These are phyloP conservation scores for Dendryphion nanum DNA, from an alignment of 2,329 filamentous ascomycete genomes.

Conservation along the genomic window DNA sequence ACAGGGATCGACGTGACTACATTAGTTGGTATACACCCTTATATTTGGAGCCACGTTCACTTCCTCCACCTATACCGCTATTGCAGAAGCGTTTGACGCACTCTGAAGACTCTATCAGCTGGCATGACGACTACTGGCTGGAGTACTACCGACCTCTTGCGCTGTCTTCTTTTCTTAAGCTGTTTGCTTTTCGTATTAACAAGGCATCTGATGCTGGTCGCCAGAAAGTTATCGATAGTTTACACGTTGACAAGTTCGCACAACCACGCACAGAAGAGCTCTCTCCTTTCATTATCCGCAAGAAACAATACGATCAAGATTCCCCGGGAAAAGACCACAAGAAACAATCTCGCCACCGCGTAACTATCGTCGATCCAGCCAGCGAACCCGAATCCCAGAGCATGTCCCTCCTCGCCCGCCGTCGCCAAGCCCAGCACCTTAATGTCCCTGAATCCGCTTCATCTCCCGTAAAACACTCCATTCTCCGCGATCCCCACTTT, in stretches of 20 bases:
- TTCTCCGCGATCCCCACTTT: conserved; percentile 42
- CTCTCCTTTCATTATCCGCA: conserved; percentile 81
- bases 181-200: conserved; percentile 91
- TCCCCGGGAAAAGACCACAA: conserved; percentile 61
- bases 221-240: conserved; percentile 51
- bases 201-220: conserved; percentile 44
- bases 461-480: conserved; percentile 40
- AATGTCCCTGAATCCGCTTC: conserved; percentile 26
- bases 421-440: conserved; percentile 21
- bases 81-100: neutral
- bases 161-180: conserved; percentile 84
- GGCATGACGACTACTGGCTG: conserved; percentile 92
- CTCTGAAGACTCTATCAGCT: conserved; percentile 43
- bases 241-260: conserved; percentile 72
- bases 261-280: conserved; percentile 76
- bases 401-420: conserved; percentile 16
- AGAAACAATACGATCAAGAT: conserved; percentile 53
- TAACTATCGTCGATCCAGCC: conserved; percentile 66
- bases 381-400: conserved; percentile 32
- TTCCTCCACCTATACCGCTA: conserved; percentile 49
- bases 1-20: conserved; percentile 66
- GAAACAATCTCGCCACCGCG: conserved; percentile 64
- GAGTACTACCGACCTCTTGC: conserved; percentile 92
- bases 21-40: conserved; percentile 84
- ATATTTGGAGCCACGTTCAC: conserved; percentile 62